phyloP scores from a whole-genome alignment of 169 alveolate species.

The Plasmodium blacklocki region DNA sequence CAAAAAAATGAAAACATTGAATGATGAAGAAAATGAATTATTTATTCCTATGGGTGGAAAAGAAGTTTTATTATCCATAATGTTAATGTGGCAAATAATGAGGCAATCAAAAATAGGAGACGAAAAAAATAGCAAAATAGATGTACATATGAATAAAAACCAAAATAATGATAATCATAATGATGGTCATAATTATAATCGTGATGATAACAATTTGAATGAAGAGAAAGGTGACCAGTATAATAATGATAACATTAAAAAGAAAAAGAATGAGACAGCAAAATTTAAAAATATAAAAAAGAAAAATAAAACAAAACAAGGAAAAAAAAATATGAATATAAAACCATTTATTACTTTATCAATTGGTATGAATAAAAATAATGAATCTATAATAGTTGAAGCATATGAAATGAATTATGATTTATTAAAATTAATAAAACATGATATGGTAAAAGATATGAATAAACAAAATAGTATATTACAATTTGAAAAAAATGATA shows the following conservation, averaged over 20 bases:
- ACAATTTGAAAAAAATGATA: slow-evolving; percentile 52
- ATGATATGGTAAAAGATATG: slow-evolving; percentile 63
- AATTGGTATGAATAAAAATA: slow-evolving; percentile 61
- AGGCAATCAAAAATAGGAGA: not conserved
- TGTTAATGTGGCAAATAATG: slow-evolving; percentile 30
- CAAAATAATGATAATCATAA: not conserved
- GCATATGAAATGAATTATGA: slow-evolving; percentile 76
- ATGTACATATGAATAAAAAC: not conserved
- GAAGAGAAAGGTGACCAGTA: not conserved
- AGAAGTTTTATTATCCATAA: slow-evolving; percentile 58
- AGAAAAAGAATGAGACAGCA: not conserved
- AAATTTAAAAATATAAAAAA: not conserved
- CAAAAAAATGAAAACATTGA: slow-evolving; percentile 49
- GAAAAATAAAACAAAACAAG: slow-evolving; percentile 31
- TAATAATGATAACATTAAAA: not conserved
- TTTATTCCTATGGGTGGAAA: slow-evolving; percentile 77
- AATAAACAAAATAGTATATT: slow-evolving; percentile 66
- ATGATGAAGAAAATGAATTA: slow-evolving; percentile 66
- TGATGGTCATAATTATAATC: not conserved
- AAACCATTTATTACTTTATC: slow-evolving; percentile 73
- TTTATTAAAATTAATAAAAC: slow-evolving; percentile 38
- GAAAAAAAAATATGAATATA: slow-evolving; percentile 16
- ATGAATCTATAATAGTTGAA: slow-evolving; percentile 56
- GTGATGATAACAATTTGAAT: not conserved
- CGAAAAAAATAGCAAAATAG: not conserved